Evolutionary conservation across 805 yeast species (phyloP).

Genomic region (Zygosaccharomyces pseudorouxii): DNA sequence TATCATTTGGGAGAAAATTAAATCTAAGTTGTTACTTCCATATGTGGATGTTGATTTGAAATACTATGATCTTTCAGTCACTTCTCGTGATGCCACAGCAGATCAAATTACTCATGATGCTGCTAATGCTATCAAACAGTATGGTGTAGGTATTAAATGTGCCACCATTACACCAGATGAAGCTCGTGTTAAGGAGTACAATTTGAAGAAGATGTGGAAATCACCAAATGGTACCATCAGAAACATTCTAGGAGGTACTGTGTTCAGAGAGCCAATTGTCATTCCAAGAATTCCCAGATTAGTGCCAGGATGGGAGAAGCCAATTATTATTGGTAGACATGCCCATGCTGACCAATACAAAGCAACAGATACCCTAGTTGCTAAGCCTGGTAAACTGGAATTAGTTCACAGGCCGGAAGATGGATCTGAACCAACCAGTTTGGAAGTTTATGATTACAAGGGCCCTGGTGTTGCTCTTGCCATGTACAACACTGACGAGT

Average conservation of each 20-base stretch:
- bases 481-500: slow-evolving; percentile 80
- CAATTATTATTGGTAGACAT: slow-evolving; percentile 81
- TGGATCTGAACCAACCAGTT: slow-evolving; percentile 43
- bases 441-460: slow-evolving; percentile 56
- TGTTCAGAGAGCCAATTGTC: slow-evolving; percentile 78
- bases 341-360: slow-evolving; percentile 83
- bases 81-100: slow-evolving; percentile 62
- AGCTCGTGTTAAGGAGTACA: slow-evolving; percentile 69
- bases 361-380: slow-evolving; percentile 68
- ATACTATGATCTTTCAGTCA: slow-evolving; percentile 69
- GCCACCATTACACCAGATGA: slow-evolving; percentile 86
- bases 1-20: slow-evolving; percentile 75
- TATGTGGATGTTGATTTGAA: slow-evolving; percentile 69
- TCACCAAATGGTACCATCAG: slow-evolving; percentile 84
- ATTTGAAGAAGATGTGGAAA: slow-evolving; percentile 74
- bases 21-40: slow-evolving; percentile 61
- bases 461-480: slow-evolving; percentile 66
- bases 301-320: slow-evolving; percentile 76
- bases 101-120: slow-evolving; percentile 76
- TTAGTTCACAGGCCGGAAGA: slow-evolving; percentile 61
- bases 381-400: slow-evolving; percentile 58
- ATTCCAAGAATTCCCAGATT: slow-evolving; percentile 73
- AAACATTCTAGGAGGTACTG: slow-evolving; percentile 78
- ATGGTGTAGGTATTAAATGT: slow-evolving; percentile 79
- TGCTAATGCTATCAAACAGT: slow-evolving; percentile 66